Percentiles rank a stretch among this genome's conserved stretches.
These are phyloP conservation scores for Flaveria ramosissima DNA, from an alignment of 129 eudicot species.

Conservation along the genomic window DNA sequence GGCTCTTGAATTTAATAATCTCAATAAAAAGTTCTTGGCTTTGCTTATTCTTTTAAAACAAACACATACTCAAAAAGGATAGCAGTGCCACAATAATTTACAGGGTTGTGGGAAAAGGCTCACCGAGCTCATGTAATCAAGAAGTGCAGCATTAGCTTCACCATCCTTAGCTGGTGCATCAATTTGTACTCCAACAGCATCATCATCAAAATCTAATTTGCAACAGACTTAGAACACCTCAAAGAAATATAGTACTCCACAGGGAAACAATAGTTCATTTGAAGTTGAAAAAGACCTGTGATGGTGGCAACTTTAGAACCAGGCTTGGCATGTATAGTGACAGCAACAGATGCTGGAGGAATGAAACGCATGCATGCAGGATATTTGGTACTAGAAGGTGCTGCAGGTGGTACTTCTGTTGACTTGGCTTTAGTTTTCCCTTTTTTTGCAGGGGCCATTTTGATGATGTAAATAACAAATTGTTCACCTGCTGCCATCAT, in stretches of 20 bases:
- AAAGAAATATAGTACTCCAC: neutral
- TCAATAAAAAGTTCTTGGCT: neutral
- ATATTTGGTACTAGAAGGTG: conserved; percentile 38
- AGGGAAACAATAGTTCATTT: neutral
- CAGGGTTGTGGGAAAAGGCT: conserved; percentile 14
- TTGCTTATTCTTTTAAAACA: conserved; percentile 18
- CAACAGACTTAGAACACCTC: neutral
- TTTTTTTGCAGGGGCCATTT: conserved; percentile 69
- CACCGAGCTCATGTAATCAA: conserved; percentile 86
- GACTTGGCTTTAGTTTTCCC: conserved; percentile 59
- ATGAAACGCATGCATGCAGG: conserved; percentile 71
- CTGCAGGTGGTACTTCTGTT: conserved; percentile 41
- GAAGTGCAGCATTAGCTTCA: conserved; percentile 95
- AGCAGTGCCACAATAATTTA: conserved; percentile 4
- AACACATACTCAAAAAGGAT: neutral
- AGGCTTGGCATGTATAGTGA: conserved; percentile 94
- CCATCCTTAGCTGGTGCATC: conserved; percentile 98
- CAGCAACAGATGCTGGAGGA: conserved; percentile 80
- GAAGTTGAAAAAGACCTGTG: conserved; percentile 49
- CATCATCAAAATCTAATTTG: conserved; percentile 64
- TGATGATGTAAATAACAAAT: conserved; percentile 5
- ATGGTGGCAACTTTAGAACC: conserved; percentile 85
- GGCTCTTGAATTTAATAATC: neutral
- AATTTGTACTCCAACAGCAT: conserved; percentile 87
- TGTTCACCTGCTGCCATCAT: neutral